Conservation (phyloP, 176 grass and related monocot species). For the Saccharum officinarum region DNA sequence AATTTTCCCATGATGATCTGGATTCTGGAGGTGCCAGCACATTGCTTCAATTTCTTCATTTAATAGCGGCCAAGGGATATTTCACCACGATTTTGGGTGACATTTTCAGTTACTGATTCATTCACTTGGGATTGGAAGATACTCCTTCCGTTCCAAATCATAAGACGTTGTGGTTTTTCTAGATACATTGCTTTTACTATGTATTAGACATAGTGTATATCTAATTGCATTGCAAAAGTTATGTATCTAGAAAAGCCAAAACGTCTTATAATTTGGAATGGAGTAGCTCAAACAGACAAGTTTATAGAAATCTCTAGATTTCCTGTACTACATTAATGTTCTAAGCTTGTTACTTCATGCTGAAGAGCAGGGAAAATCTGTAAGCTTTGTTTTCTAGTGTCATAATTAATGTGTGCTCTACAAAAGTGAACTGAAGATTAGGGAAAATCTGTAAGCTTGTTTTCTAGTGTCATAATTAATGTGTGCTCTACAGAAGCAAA, state of each 20-base stretch:
- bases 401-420: neutral
- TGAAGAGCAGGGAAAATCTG: neutral
- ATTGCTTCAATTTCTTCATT: neutral
- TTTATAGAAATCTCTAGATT: neutral
- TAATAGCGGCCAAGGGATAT: neutral
- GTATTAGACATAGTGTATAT: no score
- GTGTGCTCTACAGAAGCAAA: constrained; percentile 11
- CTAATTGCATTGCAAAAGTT: no score
- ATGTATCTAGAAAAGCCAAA: no score
- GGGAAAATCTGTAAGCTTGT: neutral
- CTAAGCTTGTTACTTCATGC: neutral
- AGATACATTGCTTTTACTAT: no score
- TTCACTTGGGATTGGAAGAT: constrained; percentile 6
- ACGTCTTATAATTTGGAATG: no score
- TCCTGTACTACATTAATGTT: neutral
- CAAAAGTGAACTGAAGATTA: neutral
- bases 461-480: neutral
- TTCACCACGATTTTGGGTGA: neutral
- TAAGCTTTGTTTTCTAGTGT: neutral
- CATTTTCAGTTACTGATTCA: constrained; percentile 1
- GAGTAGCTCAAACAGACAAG: neutral
- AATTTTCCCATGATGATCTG: neutral
- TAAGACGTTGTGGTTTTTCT: no score
- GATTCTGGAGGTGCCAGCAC: neutral
- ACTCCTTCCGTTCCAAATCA: no score